Evolutionary conservation across 2,329 filamentous ascomycete genomes (phyloP), one percentile per base, ranked within the genome.

Genomic region (Thielaviopsis populi): DNA sequence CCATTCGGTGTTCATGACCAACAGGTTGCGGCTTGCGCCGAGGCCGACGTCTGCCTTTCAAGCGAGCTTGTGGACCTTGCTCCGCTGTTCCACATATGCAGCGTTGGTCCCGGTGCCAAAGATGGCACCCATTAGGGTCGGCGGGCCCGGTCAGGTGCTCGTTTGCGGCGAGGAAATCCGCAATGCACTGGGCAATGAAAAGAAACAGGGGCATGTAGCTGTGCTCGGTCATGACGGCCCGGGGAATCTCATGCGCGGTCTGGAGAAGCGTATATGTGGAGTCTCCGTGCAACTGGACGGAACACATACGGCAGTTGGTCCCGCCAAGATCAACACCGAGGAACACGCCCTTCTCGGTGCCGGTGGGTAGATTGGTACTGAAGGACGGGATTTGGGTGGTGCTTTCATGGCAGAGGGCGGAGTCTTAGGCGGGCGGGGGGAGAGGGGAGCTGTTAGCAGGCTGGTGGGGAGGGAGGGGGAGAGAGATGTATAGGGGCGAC

Each of bases 1-100:
- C 87, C 88, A 91, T 75, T 91, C 88, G 1, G 86, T 86, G 72
- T 91, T 91, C 71, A 91, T 79, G 66, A 91, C 84, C 87, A 91
- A 90, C 68, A 88, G 79, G 24, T 85, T 84, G 0, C 85, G 85
- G 1, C 77, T 80, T 59, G 75, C 77, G 71, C 86, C 83, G 66
- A 81, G 84, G 3, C 77, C 71, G 24, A 72, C 75, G 63, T 75
- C 73, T 62, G 76, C 70, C 22, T 24, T 42, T 19, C 11, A n/a
- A 11, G 41, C 37, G 10, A 19, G 37, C 3, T 41, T 46, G 30
- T 65, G 64, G 3, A 73, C 73, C 74, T 89, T 90, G 50, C 77
- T 83, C 68, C 90, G 75, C 71, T 85, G 86, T 76, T 91, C 88
- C 37, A 91, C 82, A 71, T 91, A 91, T 0, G 88, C 88, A 43